Evolutionary conservation across 1,284 basidiomycete genomes (phyloP).

Genomic region (Sphaerobolus stellatus): DNA sequence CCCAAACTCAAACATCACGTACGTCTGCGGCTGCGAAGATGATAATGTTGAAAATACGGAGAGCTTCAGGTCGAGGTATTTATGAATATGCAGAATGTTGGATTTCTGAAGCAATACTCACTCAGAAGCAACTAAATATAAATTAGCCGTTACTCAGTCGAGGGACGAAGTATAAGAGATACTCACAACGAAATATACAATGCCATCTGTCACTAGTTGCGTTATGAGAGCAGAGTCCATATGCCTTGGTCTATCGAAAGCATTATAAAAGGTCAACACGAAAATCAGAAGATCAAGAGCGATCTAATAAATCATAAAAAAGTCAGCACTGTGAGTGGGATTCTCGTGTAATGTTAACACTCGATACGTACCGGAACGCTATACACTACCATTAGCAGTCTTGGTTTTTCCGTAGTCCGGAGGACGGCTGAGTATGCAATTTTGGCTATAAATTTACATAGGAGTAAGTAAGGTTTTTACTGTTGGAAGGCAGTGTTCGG

Average conservation of each 20-base stretch:
- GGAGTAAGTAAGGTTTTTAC: background rate
- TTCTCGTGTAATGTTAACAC: too few relatives aligned
- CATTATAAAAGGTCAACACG: conserved; percentile 17
- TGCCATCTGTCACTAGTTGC: conserved; percentile 18
- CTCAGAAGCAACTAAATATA: background rate
- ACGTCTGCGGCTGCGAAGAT: background rate
- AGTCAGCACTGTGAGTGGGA: too few relatives aligned
- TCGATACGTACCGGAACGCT: conserved; percentile 2
- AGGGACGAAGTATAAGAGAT: background rate
- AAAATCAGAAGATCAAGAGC: conserved; percentile 19
- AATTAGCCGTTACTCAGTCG: background rate
- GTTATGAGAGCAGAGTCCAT: conserved; percentile 6
- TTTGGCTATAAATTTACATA: background rate
- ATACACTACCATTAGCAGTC: background rate
- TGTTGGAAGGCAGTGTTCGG: background rate
- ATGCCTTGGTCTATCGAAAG: conserved; percentile 19
- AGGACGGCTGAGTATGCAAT: background rate
- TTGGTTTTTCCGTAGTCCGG: background rate
- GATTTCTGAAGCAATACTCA: background rate
- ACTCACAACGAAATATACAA: conserved; percentile 15
- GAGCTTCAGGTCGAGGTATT: background rate
- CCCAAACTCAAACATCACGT: background rate
- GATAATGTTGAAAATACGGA: conserved; percentile 7
- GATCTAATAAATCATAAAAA: conserved; percentile 12
- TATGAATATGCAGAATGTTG: background rate